phyloP scores from a whole-genome alignment of 2,329 filamentous ascomycete species.

The Cladosporium velox region DNA sequence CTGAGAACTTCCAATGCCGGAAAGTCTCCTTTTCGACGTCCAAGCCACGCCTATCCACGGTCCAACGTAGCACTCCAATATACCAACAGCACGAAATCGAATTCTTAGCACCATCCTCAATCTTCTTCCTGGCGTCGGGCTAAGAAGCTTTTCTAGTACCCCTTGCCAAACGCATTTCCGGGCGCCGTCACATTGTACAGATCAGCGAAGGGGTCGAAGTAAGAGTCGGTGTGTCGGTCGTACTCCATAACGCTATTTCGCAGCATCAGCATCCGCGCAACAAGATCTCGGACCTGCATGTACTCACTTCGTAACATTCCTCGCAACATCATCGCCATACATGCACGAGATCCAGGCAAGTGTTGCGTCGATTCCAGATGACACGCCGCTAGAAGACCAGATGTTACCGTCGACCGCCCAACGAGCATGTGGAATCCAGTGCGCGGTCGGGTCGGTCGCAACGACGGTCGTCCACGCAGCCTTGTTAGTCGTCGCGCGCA shows the following conservation, averaged over 20 bases:
- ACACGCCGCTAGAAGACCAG: constrained; percentile 66
- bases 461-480: constrained; percentile 54
- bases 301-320: constrained; percentile 46
- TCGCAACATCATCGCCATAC: constrained; percentile 56
- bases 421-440: constrained; percentile 63
- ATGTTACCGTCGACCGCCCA: constrained; percentile 68
- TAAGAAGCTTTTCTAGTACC: not conserved
- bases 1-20: not conserved
- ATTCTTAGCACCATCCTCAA: not conserved
- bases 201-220: constrained; percentile 58
- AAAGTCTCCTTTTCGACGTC: not conserved
- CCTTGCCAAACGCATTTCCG: not conserved
- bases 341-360: constrained; percentile 58
- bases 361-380: constrained; percentile 63
- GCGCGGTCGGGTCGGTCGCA: constrained; percentile 51
- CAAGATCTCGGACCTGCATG: not conserved
- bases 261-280: not conserved
- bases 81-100: not conserved
- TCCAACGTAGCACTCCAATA: not conserved
- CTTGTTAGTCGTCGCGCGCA: constrained; percentile 68
- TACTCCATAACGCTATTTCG: constrained; percentile 54
- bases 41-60: not conserved
- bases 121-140: not conserved
- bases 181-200: constrained; percentile 20
- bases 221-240: constrained; percentile 53